Conservation (phyloP, 1,139 yeast genomes). For the Schwanniomyces etchellsii region DNA sequence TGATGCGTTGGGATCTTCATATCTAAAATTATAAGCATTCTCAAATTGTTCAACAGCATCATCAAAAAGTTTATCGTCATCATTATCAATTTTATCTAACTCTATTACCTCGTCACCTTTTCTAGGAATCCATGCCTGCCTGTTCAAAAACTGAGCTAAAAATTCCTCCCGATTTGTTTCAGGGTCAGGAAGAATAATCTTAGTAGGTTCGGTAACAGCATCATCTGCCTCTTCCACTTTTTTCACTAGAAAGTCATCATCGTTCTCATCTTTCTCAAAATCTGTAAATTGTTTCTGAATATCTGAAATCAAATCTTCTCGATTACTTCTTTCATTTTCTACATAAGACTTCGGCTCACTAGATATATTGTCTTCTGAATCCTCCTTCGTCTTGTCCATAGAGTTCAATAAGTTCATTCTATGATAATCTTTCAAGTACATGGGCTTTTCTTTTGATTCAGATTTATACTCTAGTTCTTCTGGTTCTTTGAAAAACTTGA, state of each 20-base stretch:
- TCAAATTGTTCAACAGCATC: slow-evolving; percentile 90
- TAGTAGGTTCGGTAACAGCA: slow-evolving; percentile 2
- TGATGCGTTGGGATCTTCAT: slow-evolving; percentile 85
- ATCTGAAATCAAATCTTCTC: slow-evolving; percentile 64
- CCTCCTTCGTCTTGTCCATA: slow-evolving; percentile 42
- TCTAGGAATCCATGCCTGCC: slow-evolving; percentile 86
- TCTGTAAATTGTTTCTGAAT: slow-evolving; percentile 62
- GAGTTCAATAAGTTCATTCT: slow-evolving; percentile 72
- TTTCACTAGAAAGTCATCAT: slow-evolving; percentile 43
- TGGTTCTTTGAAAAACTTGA: slow-evolving; percentile 66
- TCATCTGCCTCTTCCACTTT: slow-evolving; percentile 37
- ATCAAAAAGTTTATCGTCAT: slow-evolving; percentile 84
- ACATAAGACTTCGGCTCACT: slow-evolving; percentile 65
- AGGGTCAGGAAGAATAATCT: slow-evolving; percentile 59
- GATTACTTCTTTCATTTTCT: slow-evolving; percentile 71
- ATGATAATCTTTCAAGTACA: slow-evolving; percentile 89
- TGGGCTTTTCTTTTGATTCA: slow-evolving; percentile 56
- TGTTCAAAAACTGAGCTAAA: slow-evolving; percentile 63
- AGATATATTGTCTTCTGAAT: slow-evolving; percentile 34
- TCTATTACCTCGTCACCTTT: slow-evolving; percentile 49
- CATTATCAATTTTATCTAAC: slow-evolving; percentile 51
- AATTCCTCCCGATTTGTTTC: slow-evolving; percentile 59
- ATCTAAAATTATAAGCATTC: slow-evolving; percentile 89
- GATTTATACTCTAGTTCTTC: slow-evolving; percentile 19
- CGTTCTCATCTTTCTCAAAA: slow-evolving; percentile 42